These are phyloP conservation scores for Lentinula aciculospora DNA, from an alignment of 768 basidiomycete genomes.

Conservation along the genomic window DNA sequence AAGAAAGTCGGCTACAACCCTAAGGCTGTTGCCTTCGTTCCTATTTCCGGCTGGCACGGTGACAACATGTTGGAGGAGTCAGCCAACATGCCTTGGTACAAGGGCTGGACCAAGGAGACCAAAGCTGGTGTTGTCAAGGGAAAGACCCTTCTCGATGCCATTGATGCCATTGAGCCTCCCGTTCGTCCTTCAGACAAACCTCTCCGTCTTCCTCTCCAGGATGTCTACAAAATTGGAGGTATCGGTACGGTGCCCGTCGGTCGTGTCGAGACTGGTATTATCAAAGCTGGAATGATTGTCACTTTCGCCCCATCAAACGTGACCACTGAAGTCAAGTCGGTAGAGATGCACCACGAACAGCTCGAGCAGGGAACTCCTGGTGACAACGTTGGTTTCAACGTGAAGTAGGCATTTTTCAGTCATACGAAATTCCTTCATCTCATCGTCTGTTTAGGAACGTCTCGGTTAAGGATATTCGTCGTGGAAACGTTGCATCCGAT, in stretches of 20 bases:
- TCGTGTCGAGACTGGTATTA: slow-evolving; percentile 99
- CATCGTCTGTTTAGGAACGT: slow-evolving; percentile 68
- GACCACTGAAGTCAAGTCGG: slow-evolving; percentile 99
- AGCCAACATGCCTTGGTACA: slow-evolving; percentile 98
- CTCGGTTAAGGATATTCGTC: slow-evolving; percentile 99
- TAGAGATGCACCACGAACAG: slow-evolving; percentile 99
- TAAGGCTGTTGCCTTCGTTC: slow-evolving; percentile 96
- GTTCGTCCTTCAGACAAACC: slow-evolving; percentile 97
- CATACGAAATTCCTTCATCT: neutral
- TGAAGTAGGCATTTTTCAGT: slow-evolving; percentile 56
- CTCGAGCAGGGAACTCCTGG: slow-evolving; percentile 92
- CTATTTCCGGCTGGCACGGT: slow-evolving; percentile 99
- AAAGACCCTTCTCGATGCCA: slow-evolving; percentile 99
- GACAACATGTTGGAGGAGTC: slow-evolving; percentile 99
- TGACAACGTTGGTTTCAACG: slow-evolving; percentile 99
- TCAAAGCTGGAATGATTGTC: slow-evolving; percentile 99
- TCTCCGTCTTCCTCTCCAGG: slow-evolving; percentile 99
- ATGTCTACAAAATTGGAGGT: slow-evolving; percentile 99
- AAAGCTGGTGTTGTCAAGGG: slow-evolving; percentile 93
- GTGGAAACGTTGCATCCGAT: slow-evolving; percentile 99
- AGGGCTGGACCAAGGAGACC: slow-evolving; percentile 97
- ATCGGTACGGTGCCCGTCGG: slow-evolving; percentile 99
- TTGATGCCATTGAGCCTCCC: slow-evolving; percentile 99
- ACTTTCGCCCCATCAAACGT: slow-evolving; percentile 95
- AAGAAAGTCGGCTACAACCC: slow-evolving; percentile 99